Percentiles rank a stretch among this genome's conserved stretches.
Evolutionary conservation across 1,284 basidiomycete species (phyloP).

Genomic region (Sporisorium exsertum): DNA sequence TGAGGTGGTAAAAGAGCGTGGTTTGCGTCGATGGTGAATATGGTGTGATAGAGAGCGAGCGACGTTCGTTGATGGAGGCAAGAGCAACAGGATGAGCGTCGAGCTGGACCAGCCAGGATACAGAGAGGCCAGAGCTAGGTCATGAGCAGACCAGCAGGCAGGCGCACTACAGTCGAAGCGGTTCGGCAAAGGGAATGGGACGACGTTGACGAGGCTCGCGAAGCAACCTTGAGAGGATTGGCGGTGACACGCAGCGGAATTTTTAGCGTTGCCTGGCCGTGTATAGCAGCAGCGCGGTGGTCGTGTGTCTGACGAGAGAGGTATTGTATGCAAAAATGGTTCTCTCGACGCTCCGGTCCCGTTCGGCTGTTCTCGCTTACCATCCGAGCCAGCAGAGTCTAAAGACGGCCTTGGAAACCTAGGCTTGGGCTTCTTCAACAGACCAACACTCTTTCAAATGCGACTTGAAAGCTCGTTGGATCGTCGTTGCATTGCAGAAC

Average conservation of each 20-base stretch:
- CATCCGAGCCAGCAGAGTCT: too few relatives aligned
- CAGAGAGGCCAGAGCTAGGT: not conserved
- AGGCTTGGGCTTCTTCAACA: not conserved
- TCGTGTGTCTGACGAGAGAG: not conserved
- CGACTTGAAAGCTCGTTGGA: not conserved
- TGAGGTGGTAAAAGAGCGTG: not conserved
- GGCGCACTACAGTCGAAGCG: not conserved
- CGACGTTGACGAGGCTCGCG: slow-evolving; percentile 10
- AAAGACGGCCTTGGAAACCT: too few relatives aligned
- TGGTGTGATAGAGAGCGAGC: not conserved
- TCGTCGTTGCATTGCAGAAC: slow-evolving; percentile 7
- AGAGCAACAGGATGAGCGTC: not conserved
- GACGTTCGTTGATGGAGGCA: not conserved
- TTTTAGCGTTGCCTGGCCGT: not conserved
- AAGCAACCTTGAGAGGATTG: not conserved
- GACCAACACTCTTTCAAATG: not conserved
- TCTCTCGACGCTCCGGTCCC: not conserved
- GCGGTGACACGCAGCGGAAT: not conserved
- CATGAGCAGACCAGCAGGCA: not conserved
- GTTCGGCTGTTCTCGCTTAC: slow-evolving; percentile 7
- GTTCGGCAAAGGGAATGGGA: not conserved
- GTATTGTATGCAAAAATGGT: not conserved
- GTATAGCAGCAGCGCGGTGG: not conserved
- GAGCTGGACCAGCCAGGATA: slow-evolving; percentile 13
- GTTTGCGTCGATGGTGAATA: not conserved